Evolutionary conservation across 768 basidiomycete species (phyloP).

Genomic region (Lepiota venenata): DNA sequence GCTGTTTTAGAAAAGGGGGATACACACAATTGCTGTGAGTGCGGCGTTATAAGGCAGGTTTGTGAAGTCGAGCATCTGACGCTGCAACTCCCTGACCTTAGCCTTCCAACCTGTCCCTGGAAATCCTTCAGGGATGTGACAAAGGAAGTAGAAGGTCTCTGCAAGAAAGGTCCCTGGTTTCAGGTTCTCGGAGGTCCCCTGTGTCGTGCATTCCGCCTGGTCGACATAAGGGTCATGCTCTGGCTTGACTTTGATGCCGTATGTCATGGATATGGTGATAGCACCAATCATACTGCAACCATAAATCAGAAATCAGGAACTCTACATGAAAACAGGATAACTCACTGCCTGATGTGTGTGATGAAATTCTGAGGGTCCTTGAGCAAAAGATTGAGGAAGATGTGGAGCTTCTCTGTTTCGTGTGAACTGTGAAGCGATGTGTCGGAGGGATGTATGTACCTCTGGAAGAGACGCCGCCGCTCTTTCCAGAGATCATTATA

Average conservation of each 20-base stretch:
- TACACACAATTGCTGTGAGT: too few species aligned
- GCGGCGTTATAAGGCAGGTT: background rate
- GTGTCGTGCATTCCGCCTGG: slow-evolving; percentile 1
- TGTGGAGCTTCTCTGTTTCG: slow-evolving; percentile 19
- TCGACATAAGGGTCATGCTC: slow-evolving; percentile 6
- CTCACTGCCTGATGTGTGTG: slow-evolving; percentile 24
- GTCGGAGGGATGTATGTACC: slow-evolving; percentile 19
- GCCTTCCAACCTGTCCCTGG: slow-evolving; percentile 43
- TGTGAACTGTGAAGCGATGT: slow-evolving; percentile 18
- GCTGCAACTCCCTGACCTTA: slow-evolving; percentile 18
- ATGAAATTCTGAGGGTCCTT: slow-evolving; percentile 19
- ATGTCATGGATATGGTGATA: slow-evolving; percentile 5
- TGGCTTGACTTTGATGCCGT: slow-evolving; percentile 10
- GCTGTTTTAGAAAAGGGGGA: background rate
- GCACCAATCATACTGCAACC: slow-evolving; percentile 12
- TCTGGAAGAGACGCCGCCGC: slow-evolving; percentile 20
- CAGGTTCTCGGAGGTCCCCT: too few species aligned
- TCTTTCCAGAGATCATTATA: slow-evolving; percentile 22
- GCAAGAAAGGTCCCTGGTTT: slow-evolving; percentile 11
- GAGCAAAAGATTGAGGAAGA: slow-evolving; percentile 22
- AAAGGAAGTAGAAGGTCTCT: slow-evolving; percentile 24
- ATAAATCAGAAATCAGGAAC: too few species aligned
- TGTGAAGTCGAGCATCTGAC: background rate
- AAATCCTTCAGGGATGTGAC: slow-evolving; percentile 43
- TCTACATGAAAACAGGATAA: background rate